Percentiles rank a stretch among this genome's conserved stretches.
phyloP scores from a whole-genome alignment of 768 basidiomycete genomes.

The Amanita fuliginea region DNA sequence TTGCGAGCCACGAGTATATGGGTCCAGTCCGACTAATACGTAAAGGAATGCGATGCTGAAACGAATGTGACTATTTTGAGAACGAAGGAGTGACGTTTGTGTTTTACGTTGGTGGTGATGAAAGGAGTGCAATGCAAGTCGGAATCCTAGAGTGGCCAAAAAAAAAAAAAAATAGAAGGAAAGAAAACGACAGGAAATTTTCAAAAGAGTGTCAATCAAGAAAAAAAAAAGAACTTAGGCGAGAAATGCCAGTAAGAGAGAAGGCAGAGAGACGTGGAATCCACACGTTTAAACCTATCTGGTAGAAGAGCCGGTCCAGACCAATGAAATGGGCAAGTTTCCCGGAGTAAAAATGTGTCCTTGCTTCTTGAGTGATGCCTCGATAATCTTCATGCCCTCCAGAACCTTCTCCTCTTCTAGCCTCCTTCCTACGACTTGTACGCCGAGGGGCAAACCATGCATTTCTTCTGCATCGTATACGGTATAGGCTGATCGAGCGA shows the following conservation, averaged over 20 bases:
- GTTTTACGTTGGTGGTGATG: not conserved
- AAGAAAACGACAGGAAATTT: not conserved
- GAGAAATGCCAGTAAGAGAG: not conserved
- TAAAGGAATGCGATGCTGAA: slow-evolving; percentile 2
- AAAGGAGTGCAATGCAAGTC: not conserved
- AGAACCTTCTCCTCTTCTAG: slow-evolving; percentile 68
- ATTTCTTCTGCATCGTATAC: slow-evolving; percentile 52
- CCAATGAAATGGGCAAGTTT: not conserved
- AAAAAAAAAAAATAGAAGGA: too few relatives aligned
- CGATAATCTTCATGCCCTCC: slow-evolving; percentile 52
- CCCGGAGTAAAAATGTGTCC: slow-evolving; percentile 13
- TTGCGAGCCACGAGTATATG: not conserved
- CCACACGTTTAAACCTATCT: not conserved
- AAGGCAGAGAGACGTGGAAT: not conserved
- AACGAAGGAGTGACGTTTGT: slow-evolving; percentile 2
- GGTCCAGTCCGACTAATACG: not conserved
- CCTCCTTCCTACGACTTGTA: slow-evolving; percentile 51
- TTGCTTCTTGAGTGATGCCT: slow-evolving; percentile 22
- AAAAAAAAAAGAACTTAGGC: not conserved
- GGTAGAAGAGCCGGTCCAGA: slow-evolving; percentile 2
- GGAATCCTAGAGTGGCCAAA: not conserved
- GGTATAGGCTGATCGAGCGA: slow-evolving; percentile 28
- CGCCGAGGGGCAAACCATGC: slow-evolving; percentile 58
- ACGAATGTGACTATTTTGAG: slow-evolving; percentile 1
- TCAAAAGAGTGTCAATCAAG: slow-evolving; percentile 5